Conservation (phyloP, 352 stramenopile genomes). For the Pythium volutum region DNA sequence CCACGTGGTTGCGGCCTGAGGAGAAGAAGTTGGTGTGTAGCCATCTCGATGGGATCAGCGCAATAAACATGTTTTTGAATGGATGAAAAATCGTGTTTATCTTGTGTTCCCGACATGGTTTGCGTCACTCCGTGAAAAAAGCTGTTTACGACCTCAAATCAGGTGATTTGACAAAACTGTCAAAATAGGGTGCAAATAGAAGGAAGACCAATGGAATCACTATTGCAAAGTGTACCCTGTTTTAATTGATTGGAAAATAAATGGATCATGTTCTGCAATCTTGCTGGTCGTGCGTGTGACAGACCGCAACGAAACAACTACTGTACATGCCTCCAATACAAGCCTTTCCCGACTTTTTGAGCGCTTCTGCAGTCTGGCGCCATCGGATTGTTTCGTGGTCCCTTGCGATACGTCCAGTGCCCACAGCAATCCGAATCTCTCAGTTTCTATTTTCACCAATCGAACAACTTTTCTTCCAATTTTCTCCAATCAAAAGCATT, state of each 20-base stretch:
- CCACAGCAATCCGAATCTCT: background rate
- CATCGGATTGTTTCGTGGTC: background rate
- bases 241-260: background rate
- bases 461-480: background rate
- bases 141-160: too few relatives aligned
- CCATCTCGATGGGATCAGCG: background rate
- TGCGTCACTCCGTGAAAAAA: too few relatives aligned
- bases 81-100: background rate
- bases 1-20: slow-evolving; percentile 38
- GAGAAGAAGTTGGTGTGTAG: background rate
- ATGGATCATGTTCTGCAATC: background rate
- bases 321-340: background rate
- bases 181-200: too few relatives aligned
- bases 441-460: background rate
- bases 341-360: too few relatives aligned
- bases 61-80: background rate
- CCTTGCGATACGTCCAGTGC: background rate
- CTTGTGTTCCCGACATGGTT: too few relatives aligned
- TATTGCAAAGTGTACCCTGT: background rate
- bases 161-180: too few relatives aligned
- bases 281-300: background rate
- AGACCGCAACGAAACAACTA: background rate
- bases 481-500: background rate
- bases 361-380: too few relatives aligned
- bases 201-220: too few relatives aligned